A percentile compares a stretch with the other conserved stretches of the same genome.
These are phyloP conservation scores for Chlorella vulgaris DNA, from an alignment of 139 green algal genomes.

Conservation along the genomic window DNA sequence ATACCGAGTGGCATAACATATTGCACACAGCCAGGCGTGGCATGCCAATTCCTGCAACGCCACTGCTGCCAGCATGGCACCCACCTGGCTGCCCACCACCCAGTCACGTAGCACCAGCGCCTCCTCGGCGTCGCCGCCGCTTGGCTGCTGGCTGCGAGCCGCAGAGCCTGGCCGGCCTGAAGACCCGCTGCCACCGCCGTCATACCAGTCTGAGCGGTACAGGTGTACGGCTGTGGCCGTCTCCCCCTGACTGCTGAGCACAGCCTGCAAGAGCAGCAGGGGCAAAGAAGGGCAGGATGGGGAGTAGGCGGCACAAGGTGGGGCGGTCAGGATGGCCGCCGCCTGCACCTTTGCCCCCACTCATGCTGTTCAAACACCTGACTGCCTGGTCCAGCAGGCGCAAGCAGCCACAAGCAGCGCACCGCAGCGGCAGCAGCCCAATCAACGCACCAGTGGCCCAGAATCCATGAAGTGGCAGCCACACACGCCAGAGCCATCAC, in stretches of 20 bases:
- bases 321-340: no score
- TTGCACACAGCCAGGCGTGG: no score
- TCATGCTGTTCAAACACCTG: no score
- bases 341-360: no score
- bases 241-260: constrained; percentile 9
- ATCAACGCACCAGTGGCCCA: constrained; percentile 13
- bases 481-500: background rate
- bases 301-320: background rate
- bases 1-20: no score
- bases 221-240: background rate
- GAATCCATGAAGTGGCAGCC: constrained; percentile 25
- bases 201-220: background rate
- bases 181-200: background rate
- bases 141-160: no score
- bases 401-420: background rate
- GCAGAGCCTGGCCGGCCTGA: no score
- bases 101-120: constrained; percentile 29
- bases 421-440: background rate
- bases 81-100: constrained; percentile 33
- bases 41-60: no score
- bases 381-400: no score
- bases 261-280: background rate
- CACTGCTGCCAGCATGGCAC: background rate
- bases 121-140: constrained; percentile 2
- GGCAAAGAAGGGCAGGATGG: background rate